A percentile compares a stretch with the other conserved stretches of the same genome.
phyloP scores from a whole-genome alignment of 2,329 filamentous ascomycete genomes.

The Dactylellina parvicollis region DNA sequence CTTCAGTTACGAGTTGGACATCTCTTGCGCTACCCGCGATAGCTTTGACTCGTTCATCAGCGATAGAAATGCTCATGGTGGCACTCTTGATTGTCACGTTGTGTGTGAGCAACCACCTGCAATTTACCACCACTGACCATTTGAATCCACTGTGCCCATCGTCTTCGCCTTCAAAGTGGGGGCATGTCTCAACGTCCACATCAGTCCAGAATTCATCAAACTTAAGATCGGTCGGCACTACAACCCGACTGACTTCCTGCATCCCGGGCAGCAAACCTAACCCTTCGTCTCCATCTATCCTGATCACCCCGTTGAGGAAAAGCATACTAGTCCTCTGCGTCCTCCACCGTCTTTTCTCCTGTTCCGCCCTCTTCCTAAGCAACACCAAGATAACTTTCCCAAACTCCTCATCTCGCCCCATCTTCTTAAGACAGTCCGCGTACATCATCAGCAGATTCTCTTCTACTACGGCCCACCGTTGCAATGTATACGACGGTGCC shows the following conservation, averaged over 20 bases:
- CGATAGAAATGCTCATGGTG: slow-evolving; percentile 70
- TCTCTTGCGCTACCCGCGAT: slow-evolving; percentile 68
- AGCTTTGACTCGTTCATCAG: slow-evolving; percentile 60
- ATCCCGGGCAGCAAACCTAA: slow-evolving; percentile 58
- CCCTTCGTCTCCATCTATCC: slow-evolving; percentile 42
- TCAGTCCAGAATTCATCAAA: slow-evolving; percentile 78
- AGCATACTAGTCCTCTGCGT: slow-evolving; percentile 58
- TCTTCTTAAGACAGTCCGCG: slow-evolving; percentile 78
- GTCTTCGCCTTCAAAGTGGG: slow-evolving; percentile 72
- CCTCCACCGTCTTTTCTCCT: slow-evolving; percentile 66
- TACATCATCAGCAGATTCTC: slow-evolving; percentile 87
- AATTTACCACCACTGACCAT: slow-evolving; percentile 68
- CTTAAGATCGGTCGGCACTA: slow-evolving; percentile 30
- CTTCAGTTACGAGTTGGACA: slow-evolving; percentile 70
- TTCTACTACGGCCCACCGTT: slow-evolving; percentile 81
- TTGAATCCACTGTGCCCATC: slow-evolving; percentile 73
- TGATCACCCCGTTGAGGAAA: slow-evolving; percentile 41
- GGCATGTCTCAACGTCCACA: slow-evolving; percentile 73
- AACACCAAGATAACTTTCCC: slow-evolving; percentile 79
- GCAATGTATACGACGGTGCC: slow-evolving; percentile 79
- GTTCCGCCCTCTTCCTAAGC: slow-evolving; percentile 72
- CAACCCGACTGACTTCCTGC: slow-evolving; percentile 73
- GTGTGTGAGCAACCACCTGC: slow-evolving; percentile 78
- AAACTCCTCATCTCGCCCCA: slow-evolving; percentile 81
- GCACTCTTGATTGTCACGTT: slow-evolving; percentile 73